Evolutionary conservation across 495 filamentous ascomycete genomes (phyloP).

Genomic region (Annulohypoxylon stygium): DNA sequence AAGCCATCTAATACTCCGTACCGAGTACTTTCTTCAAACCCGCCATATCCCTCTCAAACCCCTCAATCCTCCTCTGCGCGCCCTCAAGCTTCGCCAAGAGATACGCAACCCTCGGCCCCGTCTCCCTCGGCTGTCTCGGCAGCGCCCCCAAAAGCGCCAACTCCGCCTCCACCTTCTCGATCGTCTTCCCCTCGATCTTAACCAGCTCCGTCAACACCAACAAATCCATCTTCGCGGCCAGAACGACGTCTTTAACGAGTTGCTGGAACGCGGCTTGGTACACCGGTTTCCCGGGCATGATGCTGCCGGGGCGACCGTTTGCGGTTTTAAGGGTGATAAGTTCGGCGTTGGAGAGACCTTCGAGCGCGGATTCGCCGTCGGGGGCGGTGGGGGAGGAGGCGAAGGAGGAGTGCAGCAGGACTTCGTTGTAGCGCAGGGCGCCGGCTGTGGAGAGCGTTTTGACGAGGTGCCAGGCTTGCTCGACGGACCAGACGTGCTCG

Average conservation of each 20-base stretch:
- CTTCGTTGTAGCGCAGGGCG: slow-evolving; percentile 81
- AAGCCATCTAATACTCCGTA: slow-evolving; percentile 35
- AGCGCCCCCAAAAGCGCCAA: slow-evolving; percentile 72
- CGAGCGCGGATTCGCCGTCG: slow-evolving; percentile 76
- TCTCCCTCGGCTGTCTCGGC: slow-evolving; percentile 72
- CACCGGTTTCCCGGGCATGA: slow-evolving; percentile 88
- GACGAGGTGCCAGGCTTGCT: slow-evolving; percentile 93
- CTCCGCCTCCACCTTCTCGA: slow-evolving; percentile 85
- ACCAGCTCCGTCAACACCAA: slow-evolving; percentile 73
- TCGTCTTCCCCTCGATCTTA: slow-evolving; percentile 77
- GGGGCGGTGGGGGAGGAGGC: slow-evolving; percentile 61
- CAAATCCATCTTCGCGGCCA: slow-evolving; percentile 81
- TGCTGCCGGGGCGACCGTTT: slow-evolving; percentile 79
- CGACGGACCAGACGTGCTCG: slow-evolving; percentile 75
- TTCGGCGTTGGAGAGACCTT: slow-evolving; percentile 86
- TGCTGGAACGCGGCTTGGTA: slow-evolving; percentile 84
- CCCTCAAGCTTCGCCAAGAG: slow-evolving; percentile 76
- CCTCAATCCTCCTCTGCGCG: slow-evolving; percentile 81
- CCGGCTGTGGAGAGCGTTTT: slow-evolving; percentile 67
- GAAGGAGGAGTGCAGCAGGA: slow-evolving; percentile 82
- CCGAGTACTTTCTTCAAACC: slow-evolving; percentile 74
- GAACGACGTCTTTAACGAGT: slow-evolving; percentile 76
- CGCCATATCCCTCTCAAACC: slow-evolving; percentile 78
- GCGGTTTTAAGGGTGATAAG: slow-evolving; percentile 81
- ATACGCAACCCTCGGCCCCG: slow-evolving; percentile 73